Percentiles rank a stretch among this genome's conserved stretches.
These are phyloP conservation scores for Rutstroemia sp. DNA, from an alignment of 2,329 filamentous ascomycete species.

Conservation along the genomic window DNA sequence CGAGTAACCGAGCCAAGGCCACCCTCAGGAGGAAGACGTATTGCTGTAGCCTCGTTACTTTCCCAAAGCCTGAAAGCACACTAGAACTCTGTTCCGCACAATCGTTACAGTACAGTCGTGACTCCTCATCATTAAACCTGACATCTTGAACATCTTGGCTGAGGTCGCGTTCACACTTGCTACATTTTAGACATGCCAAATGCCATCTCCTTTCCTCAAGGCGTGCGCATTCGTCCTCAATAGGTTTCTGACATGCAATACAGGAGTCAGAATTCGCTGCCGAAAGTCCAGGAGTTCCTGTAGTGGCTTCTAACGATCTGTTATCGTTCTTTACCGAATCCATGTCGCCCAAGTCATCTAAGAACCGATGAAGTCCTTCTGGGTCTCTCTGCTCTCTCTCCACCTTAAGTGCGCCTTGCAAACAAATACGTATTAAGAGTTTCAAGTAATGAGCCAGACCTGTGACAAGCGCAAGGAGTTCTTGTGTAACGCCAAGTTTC, in stretches of 20 bases:
- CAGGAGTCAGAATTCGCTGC: slow-evolving; percentile 82
- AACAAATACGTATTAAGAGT: slow-evolving; percentile 90
- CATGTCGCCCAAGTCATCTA: slow-evolving; percentile 78
- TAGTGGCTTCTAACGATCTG: slow-evolving; percentile 56
- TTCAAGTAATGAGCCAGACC: slow-evolving; percentile 96
- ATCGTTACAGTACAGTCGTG: slow-evolving; percentile 61
- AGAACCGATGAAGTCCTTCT: slow-evolving; percentile 72
- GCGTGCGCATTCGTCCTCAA: slow-evolving; percentile 88
- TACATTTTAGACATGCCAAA: slow-evolving; percentile 63
- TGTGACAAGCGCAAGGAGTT: slow-evolving; percentile 94
- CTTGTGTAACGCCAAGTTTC: slow-evolving; percentile 93
- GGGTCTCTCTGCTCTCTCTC: slow-evolving; percentile 74
- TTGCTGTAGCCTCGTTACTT: slow-evolving; percentile 81
- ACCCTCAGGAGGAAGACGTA: slow-evolving; percentile 91
- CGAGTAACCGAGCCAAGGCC: slow-evolving; percentile 79
- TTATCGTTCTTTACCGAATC: slow-evolving; percentile 70
- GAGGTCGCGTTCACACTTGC: slow-evolving; percentile 66
- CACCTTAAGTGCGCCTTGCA: slow-evolving; percentile 85
- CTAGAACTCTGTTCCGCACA: slow-evolving; percentile 56
- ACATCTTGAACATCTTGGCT: slow-evolving; percentile 62
- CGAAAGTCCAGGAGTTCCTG: slow-evolving; percentile 58
- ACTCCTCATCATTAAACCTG: slow-evolving; percentile 59
- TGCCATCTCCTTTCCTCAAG: slow-evolving; percentile 76
- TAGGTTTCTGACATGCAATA: slow-evolving; percentile 70
- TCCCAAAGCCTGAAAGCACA: slow-evolving; percentile 53